phyloP scores from a whole-genome alignment of 176 grass and related monocot species.

The Pontederia crassipes region DNA sequence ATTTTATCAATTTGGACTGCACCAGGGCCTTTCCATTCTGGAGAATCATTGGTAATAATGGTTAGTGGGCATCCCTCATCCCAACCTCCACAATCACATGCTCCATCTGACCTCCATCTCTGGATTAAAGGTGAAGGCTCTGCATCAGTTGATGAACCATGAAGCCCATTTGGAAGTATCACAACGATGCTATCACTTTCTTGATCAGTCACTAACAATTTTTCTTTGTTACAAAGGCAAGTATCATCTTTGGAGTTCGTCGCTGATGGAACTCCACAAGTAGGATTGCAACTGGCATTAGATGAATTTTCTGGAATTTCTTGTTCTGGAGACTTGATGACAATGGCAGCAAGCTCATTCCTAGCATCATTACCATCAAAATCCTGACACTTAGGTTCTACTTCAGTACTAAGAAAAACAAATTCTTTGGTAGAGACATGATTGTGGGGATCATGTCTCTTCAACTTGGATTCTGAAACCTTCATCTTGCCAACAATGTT shows the following conservation, averaged over 20 bases:
- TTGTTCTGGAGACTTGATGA: constrained; percentile 29
- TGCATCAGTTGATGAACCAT: constrained; percentile 43
- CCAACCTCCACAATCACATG: constrained; percentile 95
- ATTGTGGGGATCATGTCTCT: constrained; percentile 27
- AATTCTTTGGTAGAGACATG: constrained; percentile 49
- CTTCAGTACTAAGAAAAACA: constrained; percentile 63
- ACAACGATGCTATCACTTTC: constrained; percentile 31
- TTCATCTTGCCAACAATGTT: constrained; percentile 54
- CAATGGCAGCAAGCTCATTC: constrained; percentile 62
- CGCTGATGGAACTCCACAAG: not conserved
- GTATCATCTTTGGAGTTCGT: constrained; percentile 4
- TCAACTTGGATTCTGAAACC: constrained; percentile 36
- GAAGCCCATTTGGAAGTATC: constrained; percentile 68
- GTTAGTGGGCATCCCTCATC: constrained; percentile 81
- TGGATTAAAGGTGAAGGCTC: constrained; percentile 60
- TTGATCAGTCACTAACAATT: constrained; percentile 16
- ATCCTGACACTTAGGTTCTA: constrained; percentile 30
- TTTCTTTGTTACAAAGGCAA: constrained; percentile 26
- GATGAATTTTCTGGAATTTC: constrained; percentile 25
- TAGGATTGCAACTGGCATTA: not conserved
- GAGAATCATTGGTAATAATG: constrained; percentile 32
- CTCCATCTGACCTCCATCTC: constrained; percentile 77
- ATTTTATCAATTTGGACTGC: constrained; percentile 16
- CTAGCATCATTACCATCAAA: constrained; percentile 30
- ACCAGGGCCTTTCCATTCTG: constrained; percentile 10